Evolutionary conservation across 2,329 filamentous ascomycete genomes (phyloP).

Genomic region (Colletotrichum tamarilloi): DNA sequence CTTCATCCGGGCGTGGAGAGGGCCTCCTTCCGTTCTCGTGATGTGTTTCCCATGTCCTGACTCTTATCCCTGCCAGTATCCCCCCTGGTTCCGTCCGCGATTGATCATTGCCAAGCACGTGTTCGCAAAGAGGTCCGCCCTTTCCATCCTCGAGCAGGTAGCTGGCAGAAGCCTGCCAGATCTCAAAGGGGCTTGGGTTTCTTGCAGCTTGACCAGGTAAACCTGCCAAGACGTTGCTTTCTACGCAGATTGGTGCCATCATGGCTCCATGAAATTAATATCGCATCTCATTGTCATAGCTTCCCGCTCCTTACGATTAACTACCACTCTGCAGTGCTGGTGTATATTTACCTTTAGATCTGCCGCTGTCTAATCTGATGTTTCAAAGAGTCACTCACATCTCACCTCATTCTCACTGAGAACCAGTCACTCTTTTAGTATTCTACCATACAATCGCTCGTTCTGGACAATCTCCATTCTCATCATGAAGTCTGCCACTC

Average conservation of each 20-base stretch:
- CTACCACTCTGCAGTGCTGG: slow-evolving; percentile 6
- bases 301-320: slow-evolving; percentile 9
- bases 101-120: slow-evolving; percentile 24
- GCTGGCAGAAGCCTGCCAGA: slow-evolving; percentile 3
- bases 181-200: slow-evolving; percentile 1
- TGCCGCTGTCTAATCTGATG: not conserved
- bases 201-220: slow-evolving; percentile 1
- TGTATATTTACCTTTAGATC: slow-evolving; percentile 29
- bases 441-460: not conserved
- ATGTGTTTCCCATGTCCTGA: slow-evolving; percentile 22
- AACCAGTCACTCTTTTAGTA: slow-evolving; percentile 19
- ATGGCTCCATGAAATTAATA: slow-evolving; percentile 27
- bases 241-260: slow-evolving; percentile 10
- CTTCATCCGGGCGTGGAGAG: not conserved
- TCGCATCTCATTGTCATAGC: slow-evolving; percentile 14
- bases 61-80: slow-evolving; percentile 4
- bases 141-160: not conserved
- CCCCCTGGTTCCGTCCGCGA: slow-evolving; percentile 9
- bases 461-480: not conserved
- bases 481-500: slow-evolving; percentile 39
- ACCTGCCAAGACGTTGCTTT: slow-evolving; percentile 25
- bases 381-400: not conserved
- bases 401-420: slow-evolving; percentile 3
- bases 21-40: slow-evolving; percentile 3
- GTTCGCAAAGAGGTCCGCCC: slow-evolving; percentile 7